Evolutionary conservation across 371 early-diverging fungal genomes (phyloP).

Genomic region (Mortierella sp.): DNA sequence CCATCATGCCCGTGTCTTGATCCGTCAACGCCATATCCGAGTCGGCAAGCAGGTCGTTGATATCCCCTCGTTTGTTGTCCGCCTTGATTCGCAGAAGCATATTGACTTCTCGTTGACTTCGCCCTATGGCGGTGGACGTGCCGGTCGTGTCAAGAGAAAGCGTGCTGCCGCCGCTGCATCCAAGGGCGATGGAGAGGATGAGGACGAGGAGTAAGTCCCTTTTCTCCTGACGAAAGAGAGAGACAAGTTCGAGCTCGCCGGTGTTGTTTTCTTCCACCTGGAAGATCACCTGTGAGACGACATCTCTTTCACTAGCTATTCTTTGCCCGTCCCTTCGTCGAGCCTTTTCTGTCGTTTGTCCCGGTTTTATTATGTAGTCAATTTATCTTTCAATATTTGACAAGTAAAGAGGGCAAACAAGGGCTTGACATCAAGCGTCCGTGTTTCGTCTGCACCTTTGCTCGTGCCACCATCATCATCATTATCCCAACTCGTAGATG

Average conservation of each 20-base stretch:
- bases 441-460: neutral
- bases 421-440: slow-evolving; percentile 18
- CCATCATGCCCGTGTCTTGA: slow-evolving; percentile 99
- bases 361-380: slow-evolving; percentile 5
- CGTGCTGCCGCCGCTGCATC: slow-evolving; percentile 74
- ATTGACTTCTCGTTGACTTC: slow-evolving; percentile 98
- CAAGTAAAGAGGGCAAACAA: neutral
- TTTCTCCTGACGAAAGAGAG: neutral
- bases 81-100: slow-evolving; percentile 94
- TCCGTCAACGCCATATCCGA: slow-evolving; percentile 98
- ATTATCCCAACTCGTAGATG: neutral
- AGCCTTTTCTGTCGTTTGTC: slow-evolving; percentile 17
- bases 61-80: slow-evolving; percentile 96
- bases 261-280: neutral
- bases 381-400: neutral
- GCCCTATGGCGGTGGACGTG: slow-evolving; percentile 98
- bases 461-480: neutral
- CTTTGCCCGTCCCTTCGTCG: slow-evolving; percentile 91
- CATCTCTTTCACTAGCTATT: neutral
- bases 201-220: slow-evolving; percentile 47
- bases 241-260: neutral
- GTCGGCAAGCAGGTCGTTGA: slow-evolving; percentile 99
- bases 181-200: slow-evolving; percentile 76
- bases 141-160: slow-evolving; percentile 98
- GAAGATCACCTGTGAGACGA: neutral